A percentile compares a stretch with the other conserved stretches of the same genome.
Evolutionary conservation across 2,329 filamentous ascomycete species (phyloP).

Genomic region (Aureobasidium sp.): DNA sequence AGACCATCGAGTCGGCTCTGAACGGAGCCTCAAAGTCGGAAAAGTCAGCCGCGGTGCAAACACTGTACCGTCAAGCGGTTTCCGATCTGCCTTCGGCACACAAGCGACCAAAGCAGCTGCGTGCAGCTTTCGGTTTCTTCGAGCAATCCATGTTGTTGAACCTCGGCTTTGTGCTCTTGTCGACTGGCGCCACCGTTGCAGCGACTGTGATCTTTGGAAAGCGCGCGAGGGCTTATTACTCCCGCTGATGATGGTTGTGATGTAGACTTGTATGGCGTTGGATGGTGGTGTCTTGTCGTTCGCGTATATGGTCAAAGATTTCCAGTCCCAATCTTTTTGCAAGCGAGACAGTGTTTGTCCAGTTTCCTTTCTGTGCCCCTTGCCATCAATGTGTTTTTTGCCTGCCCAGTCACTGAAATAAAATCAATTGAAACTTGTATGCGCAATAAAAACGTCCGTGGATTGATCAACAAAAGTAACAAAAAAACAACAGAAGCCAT

Average conservation of each 20-base stretch:
- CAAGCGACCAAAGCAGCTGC: constrained; percentile 25
- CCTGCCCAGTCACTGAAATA: not conserved
- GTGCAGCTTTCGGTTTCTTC: constrained; percentile 30
- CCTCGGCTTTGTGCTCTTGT: constrained; percentile 24
- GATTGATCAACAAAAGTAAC: not conserved
- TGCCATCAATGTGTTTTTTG: not conserved
- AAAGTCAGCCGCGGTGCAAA: constrained; percentile 13
- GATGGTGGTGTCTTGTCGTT: not conserved
- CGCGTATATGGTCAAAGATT: not conserved
- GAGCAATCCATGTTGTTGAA: constrained; percentile 31
- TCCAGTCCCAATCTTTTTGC: constrained; percentile 4
- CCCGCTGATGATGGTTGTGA: not conserved
- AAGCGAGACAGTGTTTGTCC: not conserved
- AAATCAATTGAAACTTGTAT: not conserved
- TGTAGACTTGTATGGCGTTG: not conserved
- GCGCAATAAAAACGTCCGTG: not conserved
- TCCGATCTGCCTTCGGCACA: constrained; percentile 19
- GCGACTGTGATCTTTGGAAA: constrained; percentile 3
- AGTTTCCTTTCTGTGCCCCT: not conserved
- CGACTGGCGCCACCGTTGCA: not conserved
- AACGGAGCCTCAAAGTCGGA: constrained; percentile 4
- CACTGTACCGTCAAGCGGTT: constrained; percentile 18
- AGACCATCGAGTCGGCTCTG: constrained; percentile 9
- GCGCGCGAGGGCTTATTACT: constrained; percentile 2
- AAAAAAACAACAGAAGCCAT: not conserved